phyloP scores from a whole-genome alignment of 1,139 yeast species.

The Pichia sp. region DNA sequence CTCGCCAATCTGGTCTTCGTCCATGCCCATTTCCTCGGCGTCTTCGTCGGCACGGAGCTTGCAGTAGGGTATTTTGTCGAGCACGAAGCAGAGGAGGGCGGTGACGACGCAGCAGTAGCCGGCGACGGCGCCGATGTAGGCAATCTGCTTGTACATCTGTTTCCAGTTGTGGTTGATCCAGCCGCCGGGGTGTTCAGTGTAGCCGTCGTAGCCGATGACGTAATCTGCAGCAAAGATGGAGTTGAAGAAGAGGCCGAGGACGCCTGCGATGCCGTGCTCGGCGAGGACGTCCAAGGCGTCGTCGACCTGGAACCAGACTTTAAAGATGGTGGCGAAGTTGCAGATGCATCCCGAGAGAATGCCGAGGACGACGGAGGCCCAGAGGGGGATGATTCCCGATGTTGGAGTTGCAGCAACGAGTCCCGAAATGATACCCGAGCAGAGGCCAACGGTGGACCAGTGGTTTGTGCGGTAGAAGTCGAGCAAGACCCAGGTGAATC shows the following conservation, averaged over 20 bases:
- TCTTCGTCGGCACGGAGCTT: slow-evolving; percentile 75
- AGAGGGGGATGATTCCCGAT: slow-evolving; percentile 83
- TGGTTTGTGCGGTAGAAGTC: slow-evolving; percentile 85
- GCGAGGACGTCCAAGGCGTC: slow-evolving; percentile 94
- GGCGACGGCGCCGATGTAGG: slow-evolving; percentile 66
- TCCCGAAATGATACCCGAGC: slow-evolving; percentile 94
- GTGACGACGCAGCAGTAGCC: slow-evolving; percentile 81
- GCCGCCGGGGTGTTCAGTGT: slow-evolving; percentile 80
- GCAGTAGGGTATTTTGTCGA: slow-evolving; percentile 79
- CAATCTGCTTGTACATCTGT: slow-evolving; percentile 86
- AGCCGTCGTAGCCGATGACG: slow-evolving; percentile 86
- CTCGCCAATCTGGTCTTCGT: slow-evolving; percentile 96
- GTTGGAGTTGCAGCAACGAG: slow-evolving; percentile 96
- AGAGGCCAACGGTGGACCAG: slow-evolving; percentile 92
- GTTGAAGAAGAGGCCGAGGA: slow-evolving; percentile 81
- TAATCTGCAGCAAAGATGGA: slow-evolving; percentile 83
- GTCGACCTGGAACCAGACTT: slow-evolving; percentile 75
- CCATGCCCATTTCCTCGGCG: slow-evolving; percentile 86
- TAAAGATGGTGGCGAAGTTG: slow-evolving; percentile 85
- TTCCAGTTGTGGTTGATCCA: slow-evolving; percentile 89
- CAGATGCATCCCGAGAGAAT: slow-evolving; percentile 76
- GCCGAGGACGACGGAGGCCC: slow-evolving; percentile 88
- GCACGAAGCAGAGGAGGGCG: slow-evolving; percentile 64
- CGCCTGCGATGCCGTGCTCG: slow-evolving; percentile 97
- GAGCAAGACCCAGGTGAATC: slow-evolving; percentile 84